Conservation (phyloP, 805 yeast species). For the Metschnikowia rubicola region DNA sequence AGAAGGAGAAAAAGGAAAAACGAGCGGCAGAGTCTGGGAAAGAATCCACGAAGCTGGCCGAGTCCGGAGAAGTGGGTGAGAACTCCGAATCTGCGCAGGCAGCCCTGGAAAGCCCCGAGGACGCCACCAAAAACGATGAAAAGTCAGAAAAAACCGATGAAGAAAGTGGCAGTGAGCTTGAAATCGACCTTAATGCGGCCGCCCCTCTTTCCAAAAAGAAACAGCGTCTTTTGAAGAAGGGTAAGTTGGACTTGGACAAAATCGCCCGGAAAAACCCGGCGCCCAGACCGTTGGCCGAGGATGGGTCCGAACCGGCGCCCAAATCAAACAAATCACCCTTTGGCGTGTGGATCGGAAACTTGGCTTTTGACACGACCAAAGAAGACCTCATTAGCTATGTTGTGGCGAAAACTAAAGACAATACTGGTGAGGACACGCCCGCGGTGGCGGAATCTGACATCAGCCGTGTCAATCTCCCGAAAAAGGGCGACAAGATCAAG, state of each 20-base stretch:
- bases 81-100: constrained; percentile 18
- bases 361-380: constrained; percentile 77
- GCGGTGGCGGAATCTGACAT: constrained; percentile 56
- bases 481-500: constrained; percentile 60
- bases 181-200: constrained; percentile 60
- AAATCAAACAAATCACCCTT: constrained; percentile 45
- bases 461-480: constrained; percentile 78
- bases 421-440: constrained; percentile 23
- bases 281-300: constrained; percentile 37
- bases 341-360: constrained; percentile 94
- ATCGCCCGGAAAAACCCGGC: constrained; percentile 39
- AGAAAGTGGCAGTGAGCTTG: constrained; percentile 50
- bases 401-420: constrained; percentile 50
- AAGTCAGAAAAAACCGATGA: background rate
- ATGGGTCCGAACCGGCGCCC: constrained; percentile 25
- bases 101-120: too few species aligned
- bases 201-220: constrained; percentile 81
- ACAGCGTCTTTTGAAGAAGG: constrained; percentile 77
- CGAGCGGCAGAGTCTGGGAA: constrained; percentile 10
- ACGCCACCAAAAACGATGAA: background rate
- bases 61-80: constrained; percentile 19
- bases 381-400: constrained; percentile 71
- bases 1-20: constrained; percentile 20
- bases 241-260: constrained; percentile 66
- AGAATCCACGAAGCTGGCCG: constrained; percentile 14